A percentile compares a stretch with the other conserved stretches of the same genome.
These are phyloP conservation scores for Neofusicoccum laricinum DNA, from an alignment of 2,329 filamentous ascomycete genomes.

Conservation along the genomic window DNA sequence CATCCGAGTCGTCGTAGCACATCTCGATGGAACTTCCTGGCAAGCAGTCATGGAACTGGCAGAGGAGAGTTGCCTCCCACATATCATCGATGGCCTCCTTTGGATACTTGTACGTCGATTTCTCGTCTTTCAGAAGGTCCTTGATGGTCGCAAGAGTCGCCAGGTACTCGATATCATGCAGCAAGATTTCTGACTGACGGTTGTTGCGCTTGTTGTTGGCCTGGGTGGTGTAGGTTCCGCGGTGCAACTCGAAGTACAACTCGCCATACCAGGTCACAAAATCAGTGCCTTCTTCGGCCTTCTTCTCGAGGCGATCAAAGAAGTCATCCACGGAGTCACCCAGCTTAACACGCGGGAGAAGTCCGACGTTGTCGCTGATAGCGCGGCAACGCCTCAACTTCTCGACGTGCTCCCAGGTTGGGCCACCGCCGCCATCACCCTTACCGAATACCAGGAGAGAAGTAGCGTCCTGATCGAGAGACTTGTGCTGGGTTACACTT, in stretches of 20 bases:
- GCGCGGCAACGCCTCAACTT: constrained; percentile 91
- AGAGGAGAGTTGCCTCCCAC: constrained; percentile 90
- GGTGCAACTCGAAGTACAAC: constrained; percentile 95
- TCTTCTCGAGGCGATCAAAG: constrained; percentile 80
- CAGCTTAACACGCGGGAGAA: constrained; percentile 83
- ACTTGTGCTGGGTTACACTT: constrained; percentile 90
- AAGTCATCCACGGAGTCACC: constrained; percentile 91
- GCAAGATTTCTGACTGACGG: constrained; percentile 75
- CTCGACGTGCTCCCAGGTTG: constrained; percentile 90
- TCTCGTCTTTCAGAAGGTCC: constrained; percentile 45
- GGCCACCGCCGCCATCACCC: constrained; percentile 92
- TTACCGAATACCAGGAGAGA: constrained; percentile 94
- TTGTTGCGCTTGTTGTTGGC: constrained; percentile 97
- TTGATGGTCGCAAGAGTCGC: constrained; percentile 81
- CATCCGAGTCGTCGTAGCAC: constrained; percentile 94
- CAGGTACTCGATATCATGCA: constrained; percentile 84
- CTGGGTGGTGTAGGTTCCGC: constrained; percentile 95
- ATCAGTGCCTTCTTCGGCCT: constrained; percentile 62
- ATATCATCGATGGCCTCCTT: constrained; percentile 92
- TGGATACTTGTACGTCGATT: constrained; percentile 73
- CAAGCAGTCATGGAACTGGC: constrained; percentile 96
- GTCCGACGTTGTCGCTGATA: constrained; percentile 80
- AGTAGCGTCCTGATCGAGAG: constrained; percentile 86
- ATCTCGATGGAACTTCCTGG: constrained; percentile 95
- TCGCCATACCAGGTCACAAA: constrained; percentile 98